Evolutionary conservation across 805 yeast species (phyloP).

Genomic region (Saturnispora zaruensis): DNA sequence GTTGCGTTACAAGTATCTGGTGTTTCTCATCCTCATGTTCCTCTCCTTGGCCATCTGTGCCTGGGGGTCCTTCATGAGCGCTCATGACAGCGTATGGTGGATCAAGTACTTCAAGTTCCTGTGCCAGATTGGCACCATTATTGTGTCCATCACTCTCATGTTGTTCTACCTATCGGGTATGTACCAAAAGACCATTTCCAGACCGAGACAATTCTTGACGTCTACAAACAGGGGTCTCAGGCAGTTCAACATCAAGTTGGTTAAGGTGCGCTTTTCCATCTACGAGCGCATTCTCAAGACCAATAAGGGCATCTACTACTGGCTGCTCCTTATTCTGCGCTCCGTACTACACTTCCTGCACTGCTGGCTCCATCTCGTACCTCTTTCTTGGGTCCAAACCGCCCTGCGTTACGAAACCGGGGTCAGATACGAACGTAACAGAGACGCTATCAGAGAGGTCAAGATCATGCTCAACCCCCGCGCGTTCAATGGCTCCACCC

Average conservation of each 20-base stretch:
- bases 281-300: slow-evolving; percentile 8
- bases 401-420: slow-evolving; percentile 6
- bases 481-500: slow-evolving; percentile 67
- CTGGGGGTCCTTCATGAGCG: slow-evolving; percentile 4
- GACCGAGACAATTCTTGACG: slow-evolving; percentile 69
- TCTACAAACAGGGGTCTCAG: slow-evolving; percentile 86
- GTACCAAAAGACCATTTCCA: slow-evolving; percentile 73
- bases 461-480: slow-evolving; percentile 76
- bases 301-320: not conserved
- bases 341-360: slow-evolving; percentile 5
- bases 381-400: slow-evolving; percentile 3
- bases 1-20: slow-evolving; percentile 52
- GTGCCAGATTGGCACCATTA: slow-evolving; percentile 49
- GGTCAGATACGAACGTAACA: slow-evolving; percentile 4
- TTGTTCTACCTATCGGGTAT: slow-evolving; percentile 85
- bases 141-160: slow-evolving; percentile 56
- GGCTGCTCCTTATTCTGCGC: not conserved
- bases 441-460: slow-evolving; percentile 30
- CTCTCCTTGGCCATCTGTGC: slow-evolving; percentile 14
- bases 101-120: slow-evolving; percentile 30
- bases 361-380: slow-evolving; percentile 1
- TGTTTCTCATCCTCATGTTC: slow-evolving; percentile 40
- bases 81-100: not conserved
- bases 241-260: slow-evolving; percentile 70
- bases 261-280: slow-evolving; percentile 39